phyloP scores from a whole-genome alignment of 2,329 filamentous ascomycete genomes.

The Rutstroemia sydowiana region DNA sequence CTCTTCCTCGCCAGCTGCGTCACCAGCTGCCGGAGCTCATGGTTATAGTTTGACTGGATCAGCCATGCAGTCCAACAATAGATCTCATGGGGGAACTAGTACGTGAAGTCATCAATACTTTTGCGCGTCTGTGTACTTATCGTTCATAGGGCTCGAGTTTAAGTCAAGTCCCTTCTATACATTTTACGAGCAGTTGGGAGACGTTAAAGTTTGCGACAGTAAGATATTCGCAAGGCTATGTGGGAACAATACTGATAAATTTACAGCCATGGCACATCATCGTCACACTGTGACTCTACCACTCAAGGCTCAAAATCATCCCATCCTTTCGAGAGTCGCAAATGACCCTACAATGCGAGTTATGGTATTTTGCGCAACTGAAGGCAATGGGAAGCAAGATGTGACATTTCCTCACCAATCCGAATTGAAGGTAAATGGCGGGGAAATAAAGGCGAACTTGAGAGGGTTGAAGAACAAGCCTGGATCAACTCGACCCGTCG shows the following conservation, averaged over 20 bases:
- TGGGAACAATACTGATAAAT: background rate
- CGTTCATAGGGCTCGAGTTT: conserved; percentile 40
- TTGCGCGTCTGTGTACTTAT: conserved; percentile 11
- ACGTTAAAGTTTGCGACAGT: conserved; percentile 66
- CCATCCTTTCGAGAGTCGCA: conserved; percentile 20
- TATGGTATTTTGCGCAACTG: conserved; percentile 76
- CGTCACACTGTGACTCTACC: conserved; percentile 46
- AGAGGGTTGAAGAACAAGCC: conserved; percentile 94
- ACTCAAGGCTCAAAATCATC: conserved; percentile 47
- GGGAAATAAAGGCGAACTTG: conserved; percentile 86
- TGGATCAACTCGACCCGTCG: conserved; percentile 86
- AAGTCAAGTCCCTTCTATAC: conserved; percentile 83
- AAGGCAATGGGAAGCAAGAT: conserved; percentile 58
- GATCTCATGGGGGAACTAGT: conserved; percentile 4
- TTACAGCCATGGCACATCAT: conserved; percentile 28
- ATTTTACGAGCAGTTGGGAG: conserved; percentile 57
- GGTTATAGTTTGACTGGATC: background rate
- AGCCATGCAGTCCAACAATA: conserved; percentile 8
- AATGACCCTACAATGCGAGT: conserved; percentile 45
- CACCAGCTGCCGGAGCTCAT: background rate
- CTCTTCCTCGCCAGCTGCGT: conserved; percentile 16
- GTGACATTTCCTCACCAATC: conserved; percentile 88
- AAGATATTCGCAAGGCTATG: conserved; percentile 26
- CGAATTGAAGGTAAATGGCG: conserved; percentile 82
- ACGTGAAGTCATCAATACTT: conserved; percentile 1